A percentile compares a stretch with the other conserved stretches of the same genome.
Evolutionary conservation across 139 green algal genomes (phyloP).

Genomic region (Closterium sp.): DNA sequence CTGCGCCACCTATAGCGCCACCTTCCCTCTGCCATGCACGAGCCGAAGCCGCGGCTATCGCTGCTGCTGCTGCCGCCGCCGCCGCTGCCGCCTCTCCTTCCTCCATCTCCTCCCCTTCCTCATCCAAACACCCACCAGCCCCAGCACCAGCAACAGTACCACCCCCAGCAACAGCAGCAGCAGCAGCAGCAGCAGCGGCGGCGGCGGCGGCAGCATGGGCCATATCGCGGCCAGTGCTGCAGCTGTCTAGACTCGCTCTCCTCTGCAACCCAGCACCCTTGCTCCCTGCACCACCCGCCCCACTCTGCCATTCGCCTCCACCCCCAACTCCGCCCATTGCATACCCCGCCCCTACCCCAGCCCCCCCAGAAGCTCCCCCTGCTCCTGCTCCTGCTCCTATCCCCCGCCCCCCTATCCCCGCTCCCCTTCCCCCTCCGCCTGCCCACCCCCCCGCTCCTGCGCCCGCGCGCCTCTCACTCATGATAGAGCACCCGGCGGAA

Average conservation of each 20-base stretch:
- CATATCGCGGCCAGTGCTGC: not conserved
- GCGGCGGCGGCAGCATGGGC: not conserved
- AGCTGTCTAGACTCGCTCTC: not conserved
- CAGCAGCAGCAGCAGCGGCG: not conserved
- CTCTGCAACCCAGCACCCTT: not conserved
- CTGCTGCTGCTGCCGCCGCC: not conserved
- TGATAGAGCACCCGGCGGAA: not conserved
- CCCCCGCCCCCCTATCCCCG: not conserved
- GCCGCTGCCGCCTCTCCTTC: not conserved
- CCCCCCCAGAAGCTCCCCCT: not conserved
- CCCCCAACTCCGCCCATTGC: not conserved
- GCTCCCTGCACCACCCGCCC: not conserved
- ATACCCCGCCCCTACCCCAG: not conserved
- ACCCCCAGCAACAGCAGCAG: not conserved
- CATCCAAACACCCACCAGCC: not conserved
- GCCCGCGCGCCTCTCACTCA: not conserved
- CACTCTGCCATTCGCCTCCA: not conserved
- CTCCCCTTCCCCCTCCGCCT: not conserved
- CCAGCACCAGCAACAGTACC: not conserved
- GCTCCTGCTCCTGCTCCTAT: not conserved
- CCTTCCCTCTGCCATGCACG: not conserved
- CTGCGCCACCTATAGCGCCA: not conserved
- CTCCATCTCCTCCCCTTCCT: not conserved
- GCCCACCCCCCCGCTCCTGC: not conserved
- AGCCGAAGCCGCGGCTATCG: not conserved